Evolutionary conservation across 495 filamentous ascomycete genomes (phyloP), one percentile per base, ranked within the genome.

Genomic region (Mytilinidion resinicola): DNA sequence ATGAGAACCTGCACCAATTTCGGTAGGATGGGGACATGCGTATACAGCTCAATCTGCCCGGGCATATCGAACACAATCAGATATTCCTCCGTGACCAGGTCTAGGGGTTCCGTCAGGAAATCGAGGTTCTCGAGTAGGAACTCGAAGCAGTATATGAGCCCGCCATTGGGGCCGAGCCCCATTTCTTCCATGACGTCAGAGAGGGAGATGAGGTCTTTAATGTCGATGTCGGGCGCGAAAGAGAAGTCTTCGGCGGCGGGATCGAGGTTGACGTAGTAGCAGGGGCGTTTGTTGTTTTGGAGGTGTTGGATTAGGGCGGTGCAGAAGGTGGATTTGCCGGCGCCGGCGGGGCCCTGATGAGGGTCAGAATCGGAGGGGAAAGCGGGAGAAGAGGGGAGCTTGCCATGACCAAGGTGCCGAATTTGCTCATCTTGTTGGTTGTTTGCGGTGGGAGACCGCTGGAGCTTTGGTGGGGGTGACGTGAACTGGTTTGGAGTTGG

Each of bases 151-250:
- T 93, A 96, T 67, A 98, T 95, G 30, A 98, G 79, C 8, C 91
- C 93, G 38, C 93, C 93, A 67, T 98, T 98, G 25, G 93, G 93
- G 4, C 93, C 93, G 6, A 96, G 80, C 43, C 83, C 81, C 80
- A 96, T 82, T 74, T 97, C 93, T 56, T 96, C 93, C 93, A 98
- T 98, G 25, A 95, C 93, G 83, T 98, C 93, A 67, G 95, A 88
- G 47, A 98, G 83, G 1, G 87, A 90, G 72, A 98, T 96, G 25
- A 96, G 81, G 55, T 97, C 91, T 69, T 90, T 91, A 77, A 98
- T 98, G 70, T 98, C 93, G 61, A 97, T 82, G 68, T 97, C 93
- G 0, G 93, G 93, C 61, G 89, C 78, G 71, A 96, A 95, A 64
- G 83, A 81, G 72, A 98, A 97, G 42, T 85, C 81, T 72, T 96